These are phyloP conservation scores for Mimosa pudica DNA, from an alignment of 306 rosid species.

Conservation along the genomic window DNA sequence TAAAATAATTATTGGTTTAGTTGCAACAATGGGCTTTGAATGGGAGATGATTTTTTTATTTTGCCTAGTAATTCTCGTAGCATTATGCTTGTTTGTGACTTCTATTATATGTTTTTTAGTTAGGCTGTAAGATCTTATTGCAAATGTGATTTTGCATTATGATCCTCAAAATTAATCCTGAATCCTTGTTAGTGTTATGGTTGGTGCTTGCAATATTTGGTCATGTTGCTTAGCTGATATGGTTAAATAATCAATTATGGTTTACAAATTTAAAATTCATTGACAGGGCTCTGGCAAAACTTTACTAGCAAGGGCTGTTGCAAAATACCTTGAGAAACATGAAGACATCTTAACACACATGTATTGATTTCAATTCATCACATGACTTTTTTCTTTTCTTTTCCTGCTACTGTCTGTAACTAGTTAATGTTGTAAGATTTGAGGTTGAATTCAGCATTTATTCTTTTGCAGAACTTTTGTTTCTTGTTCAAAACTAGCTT, in stretches of 20 bases:
- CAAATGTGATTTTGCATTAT: background rate
- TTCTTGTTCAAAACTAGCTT: slow-evolving; percentile 74
- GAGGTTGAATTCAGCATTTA: slow-evolving; percentile 30
- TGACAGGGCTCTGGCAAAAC: slow-evolving; percentile 96
- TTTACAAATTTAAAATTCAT: slow-evolving; percentile 10
- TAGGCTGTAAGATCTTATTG: background rate
- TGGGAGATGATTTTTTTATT: background rate
- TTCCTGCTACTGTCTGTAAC: slow-evolving; percentile 3
- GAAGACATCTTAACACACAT: slow-evolving; percentile 71
- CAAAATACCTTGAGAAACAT: slow-evolving; percentile 64
- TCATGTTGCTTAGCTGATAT: slow-evolving; percentile 31
- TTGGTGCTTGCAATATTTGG: slow-evolving; percentile 20
- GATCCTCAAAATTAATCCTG: background rate
- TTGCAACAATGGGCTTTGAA: background rate
- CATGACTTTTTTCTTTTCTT: slow-evolving; percentile 14
- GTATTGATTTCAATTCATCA: slow-evolving; percentile 50
- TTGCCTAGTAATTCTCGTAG: background rate
- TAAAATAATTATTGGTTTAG: background rate
- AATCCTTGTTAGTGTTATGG: slow-evolving; percentile 19
- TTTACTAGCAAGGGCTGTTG: slow-evolving; percentile 71
- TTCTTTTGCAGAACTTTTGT: slow-evolving; percentile 73
- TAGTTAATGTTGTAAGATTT: slow-evolving; percentile 27
- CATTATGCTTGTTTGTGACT: background rate
- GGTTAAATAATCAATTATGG: slow-evolving; percentile 22
- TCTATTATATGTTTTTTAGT: background rate